Percentiles rank a stretch among this genome's conserved stretches.
phyloP scores from a whole-genome alignment of 768 basidiomycete genomes.

The Boletus fagicola region DNA sequence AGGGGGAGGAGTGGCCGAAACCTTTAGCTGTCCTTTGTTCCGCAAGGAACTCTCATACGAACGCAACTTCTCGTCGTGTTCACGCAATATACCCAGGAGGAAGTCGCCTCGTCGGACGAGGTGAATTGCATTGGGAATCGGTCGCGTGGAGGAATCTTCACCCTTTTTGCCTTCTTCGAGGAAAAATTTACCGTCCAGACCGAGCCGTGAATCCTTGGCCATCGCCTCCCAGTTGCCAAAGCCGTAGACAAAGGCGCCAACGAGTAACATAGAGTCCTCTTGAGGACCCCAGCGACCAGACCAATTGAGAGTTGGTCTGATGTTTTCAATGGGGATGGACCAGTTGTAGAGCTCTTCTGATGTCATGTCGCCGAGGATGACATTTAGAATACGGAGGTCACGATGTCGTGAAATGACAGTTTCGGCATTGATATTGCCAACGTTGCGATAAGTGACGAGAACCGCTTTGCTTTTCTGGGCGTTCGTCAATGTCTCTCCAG shows the following conservation, averaged over 20 bases:
- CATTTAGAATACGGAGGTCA: constrained; percentile 85
- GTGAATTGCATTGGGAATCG: constrained; percentile 97
- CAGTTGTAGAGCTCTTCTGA: constrained; percentile 74
- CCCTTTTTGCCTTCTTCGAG: constrained; percentile 96
- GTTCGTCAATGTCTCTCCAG: constrained; percentile 86
- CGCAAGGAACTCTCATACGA: constrained; percentile 81
- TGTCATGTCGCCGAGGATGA: constrained; percentile 64
- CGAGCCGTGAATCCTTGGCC: constrained; percentile 80
- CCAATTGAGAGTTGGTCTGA: constrained; percentile 95
- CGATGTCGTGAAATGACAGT: constrained; percentile 88
- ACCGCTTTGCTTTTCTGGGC: constrained; percentile 98
- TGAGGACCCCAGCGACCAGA: constrained; percentile 90
- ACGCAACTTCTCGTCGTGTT: constrained; percentile 88
- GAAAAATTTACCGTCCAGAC: constrained; percentile 92
- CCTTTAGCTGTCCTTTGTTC: constrained; percentile 66
- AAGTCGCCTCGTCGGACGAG: constrained; percentile 97
- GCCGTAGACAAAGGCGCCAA: constrained; percentile 90
- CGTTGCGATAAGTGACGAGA: constrained; percentile 84
- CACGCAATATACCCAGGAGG: constrained; percentile 76
- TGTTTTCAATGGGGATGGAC: constrained; percentile 87
- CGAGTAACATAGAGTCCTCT: constrained; percentile 92
- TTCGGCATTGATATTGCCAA: constrained; percentile 95
- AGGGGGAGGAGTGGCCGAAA: constrained; percentile 74
- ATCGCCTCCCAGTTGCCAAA: constrained; percentile 98
- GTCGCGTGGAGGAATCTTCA: constrained; percentile 77